phyloP scores from a whole-genome alignment of 2,329 filamentous ascomycete genomes.

The Beauveria medogensis region DNA sequence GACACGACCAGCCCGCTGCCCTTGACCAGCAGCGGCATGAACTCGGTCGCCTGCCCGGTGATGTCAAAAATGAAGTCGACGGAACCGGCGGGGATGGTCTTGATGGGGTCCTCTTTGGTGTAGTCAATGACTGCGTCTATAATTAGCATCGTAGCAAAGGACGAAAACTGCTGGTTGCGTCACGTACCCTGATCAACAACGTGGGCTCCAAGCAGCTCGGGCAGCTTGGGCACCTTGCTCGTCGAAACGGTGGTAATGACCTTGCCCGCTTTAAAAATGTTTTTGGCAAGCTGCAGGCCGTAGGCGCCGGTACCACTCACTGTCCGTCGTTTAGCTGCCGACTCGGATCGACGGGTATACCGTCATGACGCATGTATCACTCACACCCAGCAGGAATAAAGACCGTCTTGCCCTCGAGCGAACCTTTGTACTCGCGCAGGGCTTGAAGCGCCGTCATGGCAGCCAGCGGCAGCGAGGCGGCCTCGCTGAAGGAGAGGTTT shows the following conservation, averaged over 20 bases:
- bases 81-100: constrained; percentile 22
- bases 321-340: background rate
- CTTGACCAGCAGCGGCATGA: constrained; percentile 28
- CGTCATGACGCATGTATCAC: background rate
- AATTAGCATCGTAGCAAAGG: background rate
- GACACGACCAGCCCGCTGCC: constrained; percentile 26
- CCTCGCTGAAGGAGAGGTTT: constrained; percentile 32
- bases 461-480: constrained; percentile 36
- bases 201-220: constrained; percentile 29
- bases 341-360: background rate
- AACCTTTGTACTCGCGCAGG: constrained; percentile 28
- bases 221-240: constrained; percentile 28
- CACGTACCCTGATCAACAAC: constrained; percentile 27
- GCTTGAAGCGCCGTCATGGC: constrained; percentile 33
- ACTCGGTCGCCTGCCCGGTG: constrained; percentile 25
- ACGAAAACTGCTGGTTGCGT: background rate
- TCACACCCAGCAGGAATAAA: constrained; percentile 20
- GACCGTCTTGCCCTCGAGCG: constrained; percentile 26
- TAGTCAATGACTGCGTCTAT: constrained; percentile 19
- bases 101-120: constrained; percentile 14
- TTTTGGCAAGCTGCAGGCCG: constrained; percentile 34
- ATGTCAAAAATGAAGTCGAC: constrained; percentile 39
- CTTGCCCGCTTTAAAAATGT: constrained; percentile 33
- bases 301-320: constrained; percentile 19
- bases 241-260: constrained; percentile 39